A percentile compares a stretch with the other conserved stretches of the same genome.
Conservation (phyloP, 768 basidiomycete genomes). For the Phanerochaete sordida region DNA sequence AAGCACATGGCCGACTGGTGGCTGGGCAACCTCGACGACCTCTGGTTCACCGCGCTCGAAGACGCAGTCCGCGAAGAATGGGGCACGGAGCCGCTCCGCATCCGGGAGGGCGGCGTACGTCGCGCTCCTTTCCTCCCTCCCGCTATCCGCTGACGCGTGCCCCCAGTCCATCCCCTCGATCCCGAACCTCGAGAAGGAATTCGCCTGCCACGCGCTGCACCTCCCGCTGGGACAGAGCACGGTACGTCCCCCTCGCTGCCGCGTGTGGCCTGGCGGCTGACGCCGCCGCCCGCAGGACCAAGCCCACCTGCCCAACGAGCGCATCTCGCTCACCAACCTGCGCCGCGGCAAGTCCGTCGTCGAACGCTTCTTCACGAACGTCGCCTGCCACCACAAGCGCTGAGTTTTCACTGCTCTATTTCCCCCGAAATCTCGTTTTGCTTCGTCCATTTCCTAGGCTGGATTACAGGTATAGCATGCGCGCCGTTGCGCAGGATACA, state of each 20-base stretch:
- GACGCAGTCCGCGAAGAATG: slow-evolving; percentile 82
- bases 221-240: slow-evolving; percentile 92
- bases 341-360: slow-evolving; percentile 73
- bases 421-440: neutral
- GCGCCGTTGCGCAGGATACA: neutral
- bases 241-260: no score
- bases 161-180: slow-evolving; percentile 88
- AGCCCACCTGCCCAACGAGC: slow-evolving; percentile 92
- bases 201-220: slow-evolving; percentile 86
- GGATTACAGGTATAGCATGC: neutral
- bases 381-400: slow-evolving; percentile 31
- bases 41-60: slow-evolving; percentile 86
- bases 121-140: neutral
- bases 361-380: slow-evolving; percentile 65
- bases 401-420: neutral
- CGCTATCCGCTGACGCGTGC: neutral
- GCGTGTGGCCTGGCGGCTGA: no score
- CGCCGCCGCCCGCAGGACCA: no score
- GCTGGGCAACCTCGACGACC: slow-evolving; percentile 83
- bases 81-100: slow-evolving; percentile 80
- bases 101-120: slow-evolving; percentile 90
- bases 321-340: slow-evolving; percentile 82
- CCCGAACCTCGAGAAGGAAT: slow-evolving; percentile 90
- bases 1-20: slow-evolving; percentile 94
- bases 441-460: neutral